Conservation (phyloP, 768 basidiomycete species). For the Strobilomyces dryophilus region DNA sequence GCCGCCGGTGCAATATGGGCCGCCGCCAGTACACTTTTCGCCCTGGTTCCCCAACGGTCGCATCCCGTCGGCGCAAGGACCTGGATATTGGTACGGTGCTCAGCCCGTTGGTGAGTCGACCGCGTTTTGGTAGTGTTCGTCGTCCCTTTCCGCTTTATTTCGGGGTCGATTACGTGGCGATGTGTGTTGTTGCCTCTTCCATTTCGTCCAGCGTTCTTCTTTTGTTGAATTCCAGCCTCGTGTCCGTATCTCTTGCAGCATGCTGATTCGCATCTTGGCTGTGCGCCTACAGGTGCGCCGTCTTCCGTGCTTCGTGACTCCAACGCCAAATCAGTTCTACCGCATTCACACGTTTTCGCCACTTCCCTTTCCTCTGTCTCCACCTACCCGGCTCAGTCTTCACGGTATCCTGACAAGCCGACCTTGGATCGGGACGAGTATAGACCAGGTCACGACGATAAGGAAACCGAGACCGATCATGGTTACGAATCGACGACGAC, state of each 20-base stretch:
- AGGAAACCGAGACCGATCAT: slow-evolving; percentile 22
- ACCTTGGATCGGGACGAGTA: slow-evolving; percentile 3
- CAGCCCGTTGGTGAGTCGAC: slow-evolving; percentile 19
- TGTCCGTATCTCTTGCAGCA: background rate
- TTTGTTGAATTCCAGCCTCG: background rate
- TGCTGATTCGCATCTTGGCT: slow-evolving; percentile 9
- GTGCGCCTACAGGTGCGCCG: slow-evolving; percentile 12
- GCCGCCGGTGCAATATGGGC: slow-evolving; percentile 8
- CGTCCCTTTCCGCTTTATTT: background rate
- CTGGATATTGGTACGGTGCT: slow-evolving; percentile 21
- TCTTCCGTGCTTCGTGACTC: slow-evolving; percentile 10
- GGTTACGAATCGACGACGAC: slow-evolving; percentile 27
- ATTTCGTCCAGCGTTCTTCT: background rate
- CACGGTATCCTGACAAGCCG: slow-evolving; percentile 2
- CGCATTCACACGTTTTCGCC: slow-evolving; percentile 5
- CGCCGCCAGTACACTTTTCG: slow-evolving; percentile 13
- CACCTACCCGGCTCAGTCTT: background rate
- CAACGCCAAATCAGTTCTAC: slow-evolving; percentile 2
- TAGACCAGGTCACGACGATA: slow-evolving; percentile 14
- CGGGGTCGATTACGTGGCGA: slow-evolving; percentile 1
- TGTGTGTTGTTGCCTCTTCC: background rate
- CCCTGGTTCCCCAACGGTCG: slow-evolving; percentile 14
- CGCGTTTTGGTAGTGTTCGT: background rate
- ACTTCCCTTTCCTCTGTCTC: slow-evolving; percentile 1
- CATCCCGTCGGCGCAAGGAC: slow-evolving; percentile 10